Conservation (phyloP, 2,329 filamentous ascomycete genomes). For the Tolypocladium ovalisporum region DNA sequence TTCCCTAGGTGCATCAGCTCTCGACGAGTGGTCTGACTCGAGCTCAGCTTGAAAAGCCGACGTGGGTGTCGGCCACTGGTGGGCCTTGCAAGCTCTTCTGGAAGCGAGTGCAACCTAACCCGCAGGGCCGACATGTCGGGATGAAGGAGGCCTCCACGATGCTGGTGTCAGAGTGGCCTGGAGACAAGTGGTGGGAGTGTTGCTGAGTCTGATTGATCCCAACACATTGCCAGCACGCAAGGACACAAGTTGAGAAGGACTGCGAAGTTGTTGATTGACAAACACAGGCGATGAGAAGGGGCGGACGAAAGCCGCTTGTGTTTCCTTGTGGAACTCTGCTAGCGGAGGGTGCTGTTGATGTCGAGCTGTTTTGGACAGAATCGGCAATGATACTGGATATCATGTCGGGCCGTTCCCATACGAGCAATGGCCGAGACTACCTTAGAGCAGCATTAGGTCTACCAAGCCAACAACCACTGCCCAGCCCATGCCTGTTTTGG, state of each 20-base stretch:
- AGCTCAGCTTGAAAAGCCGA: not conserved
- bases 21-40: not conserved
- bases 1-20: slow-evolving; percentile 3
- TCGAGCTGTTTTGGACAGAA: not conserved
- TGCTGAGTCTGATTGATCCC: not conserved
- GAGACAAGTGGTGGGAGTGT: not conserved
- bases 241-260: not conserved
- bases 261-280: not conserved
- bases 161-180: not conserved
- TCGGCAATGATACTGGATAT: too few relatives aligned
- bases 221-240: not conserved
- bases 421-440: not conserved
- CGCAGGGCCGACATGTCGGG: not conserved
- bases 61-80: not conserved
- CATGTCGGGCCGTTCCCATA: too few relatives aligned
- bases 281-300: not conserved
- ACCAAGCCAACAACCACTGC: not conserved
- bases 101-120: too few relatives aligned
- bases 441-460: not conserved
- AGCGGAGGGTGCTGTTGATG: not conserved
- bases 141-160: not conserved
- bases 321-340: not conserved
- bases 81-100: not conserved
- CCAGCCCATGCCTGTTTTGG: too few relatives aligned
- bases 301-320: not conserved